Evolutionary conservation across 225 moss, liverwort and hornwort species (phyloP), one percentile per base, ranked within the genome.

Genomic region (Bryum argenteum): DNA sequence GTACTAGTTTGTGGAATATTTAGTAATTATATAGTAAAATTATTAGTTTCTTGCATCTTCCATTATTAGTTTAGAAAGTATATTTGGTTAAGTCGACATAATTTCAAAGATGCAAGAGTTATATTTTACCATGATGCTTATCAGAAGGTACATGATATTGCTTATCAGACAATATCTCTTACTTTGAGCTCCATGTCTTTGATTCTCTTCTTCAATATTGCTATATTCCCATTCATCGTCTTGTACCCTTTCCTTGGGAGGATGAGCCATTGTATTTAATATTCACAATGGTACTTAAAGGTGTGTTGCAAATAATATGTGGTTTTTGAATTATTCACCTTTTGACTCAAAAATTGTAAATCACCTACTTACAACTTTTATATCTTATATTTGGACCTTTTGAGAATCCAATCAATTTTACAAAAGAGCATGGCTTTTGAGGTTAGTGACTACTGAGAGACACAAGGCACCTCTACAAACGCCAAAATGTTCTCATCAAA

Each of bases 181-280:
- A 73, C 48, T 67, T 73, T 62, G 0, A 14, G 55, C 67, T 67
- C 15, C 5, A 5, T 1, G 8, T 48, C 8, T 39, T 39, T 55
- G 54, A 55, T 39, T 15, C 19, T 9, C 44, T 62, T 11, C 3
- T 16, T 73, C 62, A 6, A 0, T 8, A 11, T 38, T 2, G 0
- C 1, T 78, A 3, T 47, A 73, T 11, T 73, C 55, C 73, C 67
- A 78, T 11, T 78, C 48, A 39, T 78, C 67, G 24, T 78, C 47
- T 24, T 18, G 47, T 23, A 17, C 28, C 13, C 0, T 53, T 77
- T 11, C 47, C 10, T 0, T 15, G 1, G 3, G 12, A 62, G 10
- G 40, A 13, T 24, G 54, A 2, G 2, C 23, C 72, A 62, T 78
- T 71, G 33, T 5, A 33, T 15, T 17, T 9, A 21, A 9, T 1